A percentile compares a stretch with the other conserved stretches of the same genome.
These are phyloP conservation scores for Ascochyta koolunga DNA, from an alignment of 2,329 filamentous ascomycete species.

Conservation along the genomic window DNA sequence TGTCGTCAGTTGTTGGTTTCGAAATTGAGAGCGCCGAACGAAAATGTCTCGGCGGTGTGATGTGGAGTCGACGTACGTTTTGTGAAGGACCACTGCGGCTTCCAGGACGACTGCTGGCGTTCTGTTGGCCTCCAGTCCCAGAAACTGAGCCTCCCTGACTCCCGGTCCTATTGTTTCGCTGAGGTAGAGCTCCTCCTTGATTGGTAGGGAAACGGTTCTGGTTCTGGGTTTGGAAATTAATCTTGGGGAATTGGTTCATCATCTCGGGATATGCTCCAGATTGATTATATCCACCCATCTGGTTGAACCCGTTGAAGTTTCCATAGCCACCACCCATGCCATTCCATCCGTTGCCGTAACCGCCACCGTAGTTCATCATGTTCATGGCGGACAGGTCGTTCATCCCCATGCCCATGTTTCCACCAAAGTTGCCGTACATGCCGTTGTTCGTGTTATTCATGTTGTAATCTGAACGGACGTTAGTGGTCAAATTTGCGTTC, in stretches of 20 bases:
- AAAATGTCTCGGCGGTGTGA: conserved; percentile 19
- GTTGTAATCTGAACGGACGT: conserved; percentile 36
- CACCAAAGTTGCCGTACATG: conserved; percentile 79
- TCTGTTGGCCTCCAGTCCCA: conserved; percentile 35
- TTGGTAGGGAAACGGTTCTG: conserved; percentile 78
- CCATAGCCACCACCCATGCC: conserved; percentile 75
- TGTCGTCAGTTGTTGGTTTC: conserved; percentile 34
- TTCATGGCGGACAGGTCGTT: conserved; percentile 69
- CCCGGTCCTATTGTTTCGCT: conserved; percentile 50
- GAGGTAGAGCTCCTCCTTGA: conserved; percentile 60
- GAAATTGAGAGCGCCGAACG: conserved; percentile 3
- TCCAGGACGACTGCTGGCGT: conserved; percentile 37
- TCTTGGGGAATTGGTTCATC: conserved; percentile 63
- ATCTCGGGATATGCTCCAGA: conserved; percentile 55
- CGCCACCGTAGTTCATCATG: conserved; percentile 74
- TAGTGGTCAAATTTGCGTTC: conserved; percentile 26
- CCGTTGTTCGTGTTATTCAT: conserved; percentile 72
- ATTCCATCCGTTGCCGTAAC: conserved; percentile 69
- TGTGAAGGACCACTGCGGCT: conserved; percentile 37
- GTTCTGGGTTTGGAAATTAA: conserved; percentile 70
- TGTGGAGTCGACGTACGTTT: conserved; percentile 44
- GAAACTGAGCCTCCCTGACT: conserved; percentile 41
- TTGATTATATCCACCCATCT: conserved; percentile 61
- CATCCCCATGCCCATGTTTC: conserved; percentile 74
- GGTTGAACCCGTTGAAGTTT: conserved; percentile 55